phyloP scores from a whole-genome alignment of 1,284 basidiomycete genomes.

The Marasmius oreades region DNA sequence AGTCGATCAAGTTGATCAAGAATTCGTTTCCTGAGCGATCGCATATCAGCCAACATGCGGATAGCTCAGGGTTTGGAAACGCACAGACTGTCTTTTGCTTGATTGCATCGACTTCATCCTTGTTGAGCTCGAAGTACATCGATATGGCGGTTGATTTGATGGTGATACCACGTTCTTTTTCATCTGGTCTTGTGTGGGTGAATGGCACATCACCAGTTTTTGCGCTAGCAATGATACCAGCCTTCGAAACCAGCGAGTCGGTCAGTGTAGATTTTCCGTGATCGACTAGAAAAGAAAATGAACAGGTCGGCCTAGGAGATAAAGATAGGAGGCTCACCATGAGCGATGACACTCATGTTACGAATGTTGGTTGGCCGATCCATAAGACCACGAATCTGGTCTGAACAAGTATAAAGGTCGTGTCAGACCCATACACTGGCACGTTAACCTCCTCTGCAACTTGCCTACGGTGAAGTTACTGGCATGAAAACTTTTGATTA shows the following conservation, averaged over 20 bases:
- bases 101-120: constrained; percentile 84
- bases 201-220: constrained; percentile 98
- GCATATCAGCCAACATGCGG: constrained; percentile 14
- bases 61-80: constrained; percentile 14
- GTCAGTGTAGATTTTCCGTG: constrained; percentile 99
- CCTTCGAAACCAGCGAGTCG: constrained; percentile 98
- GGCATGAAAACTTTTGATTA: constrained; percentile 17
- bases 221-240: constrained; percentile 95
- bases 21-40: constrained; percentile 79
- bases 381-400: constrained; percentile 91
- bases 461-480: constrained; percentile 87
- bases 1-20: constrained; percentile 99
- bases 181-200: constrained; percentile 97
- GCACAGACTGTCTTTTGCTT: constrained; percentile 92
- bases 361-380: constrained; percentile 90
- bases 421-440: constrained; percentile 10
- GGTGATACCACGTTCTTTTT: constrained; percentile 99
- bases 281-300: constrained; percentile 70
- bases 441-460: constrained; percentile 28
- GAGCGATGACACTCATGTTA: constrained; percentile 99
- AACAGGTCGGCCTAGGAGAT: constrained; percentile 9
- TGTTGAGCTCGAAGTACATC: constrained; percentile 97
- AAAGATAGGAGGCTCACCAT: constrained; percentile 59
- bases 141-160: constrained; percentile 99
- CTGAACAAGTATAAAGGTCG: constrained; percentile 34